Conservation (phyloP, 1,284 basidiomycete species). For the Trichosporon faecale region DNA sequence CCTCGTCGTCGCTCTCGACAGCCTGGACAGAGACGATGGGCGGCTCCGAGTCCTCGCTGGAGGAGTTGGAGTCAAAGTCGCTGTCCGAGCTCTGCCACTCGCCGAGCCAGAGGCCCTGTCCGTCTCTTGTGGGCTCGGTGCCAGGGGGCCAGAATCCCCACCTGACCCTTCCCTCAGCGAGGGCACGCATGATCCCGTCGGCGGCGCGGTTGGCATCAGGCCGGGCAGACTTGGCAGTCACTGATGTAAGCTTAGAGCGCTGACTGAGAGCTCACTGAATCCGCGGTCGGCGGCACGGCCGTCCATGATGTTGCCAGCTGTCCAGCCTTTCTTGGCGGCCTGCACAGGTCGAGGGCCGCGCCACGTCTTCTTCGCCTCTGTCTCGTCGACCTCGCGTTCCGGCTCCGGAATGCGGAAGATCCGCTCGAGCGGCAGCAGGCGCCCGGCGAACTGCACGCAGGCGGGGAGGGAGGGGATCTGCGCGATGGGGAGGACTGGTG, state of each 20-base stretch:
- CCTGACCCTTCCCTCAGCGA: constrained; percentile 73
- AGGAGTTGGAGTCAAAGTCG: constrained; percentile 62
- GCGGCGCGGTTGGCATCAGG: constrained; percentile 84
- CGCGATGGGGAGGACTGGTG: constrained; percentile 69
- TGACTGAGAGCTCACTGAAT: constrained; percentile 52
- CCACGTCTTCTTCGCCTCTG: constrained; percentile 46
- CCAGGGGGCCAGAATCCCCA: constrained; percentile 79
- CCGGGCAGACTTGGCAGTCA: constrained; percentile 83
- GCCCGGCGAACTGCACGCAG: constrained; percentile 67
- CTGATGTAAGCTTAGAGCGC: constrained; percentile 9
- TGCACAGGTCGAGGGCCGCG: constrained; percentile 8
- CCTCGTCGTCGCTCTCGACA: constrained; percentile 5
- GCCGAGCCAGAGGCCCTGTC: constrained; percentile 19
- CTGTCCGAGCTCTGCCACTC: constrained; percentile 72
- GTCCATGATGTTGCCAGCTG: constrained; percentile 67
- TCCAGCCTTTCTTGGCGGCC: constrained; percentile 34
- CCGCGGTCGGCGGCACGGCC: constrained; percentile 72
- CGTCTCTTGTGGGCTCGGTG: neutral
- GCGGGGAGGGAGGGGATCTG: constrained; percentile 75
- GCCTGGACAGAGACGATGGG: neutral
- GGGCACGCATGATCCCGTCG: constrained; percentile 73
- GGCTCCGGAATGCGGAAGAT: constrained; percentile 59
- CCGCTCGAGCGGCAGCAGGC: constrained; percentile 71
- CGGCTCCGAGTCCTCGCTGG: constrained; percentile 58
- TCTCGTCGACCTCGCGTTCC: constrained; percentile 45